phyloP scores from a whole-genome alignment of 2,329 filamentous ascomycete genomes.

The Westerdykella sp. region DNA sequence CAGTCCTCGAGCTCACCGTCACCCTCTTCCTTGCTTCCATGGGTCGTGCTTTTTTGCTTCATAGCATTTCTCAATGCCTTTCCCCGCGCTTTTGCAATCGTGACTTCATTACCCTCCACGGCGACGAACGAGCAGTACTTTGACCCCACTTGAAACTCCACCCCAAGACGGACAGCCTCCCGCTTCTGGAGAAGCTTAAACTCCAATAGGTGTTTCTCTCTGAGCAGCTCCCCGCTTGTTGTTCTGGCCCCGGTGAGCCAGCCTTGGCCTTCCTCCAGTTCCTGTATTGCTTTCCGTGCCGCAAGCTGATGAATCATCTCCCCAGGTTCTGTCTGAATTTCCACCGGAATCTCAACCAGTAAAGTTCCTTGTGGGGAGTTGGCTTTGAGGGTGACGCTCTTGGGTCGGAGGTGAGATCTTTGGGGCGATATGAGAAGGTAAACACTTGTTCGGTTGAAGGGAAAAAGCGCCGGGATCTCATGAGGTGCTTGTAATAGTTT shows the following conservation, averaged over 20 bases:
- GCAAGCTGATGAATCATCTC: constrained; percentile 62
- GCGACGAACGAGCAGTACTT: constrained; percentile 68
- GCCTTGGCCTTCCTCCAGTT: constrained; percentile 62
- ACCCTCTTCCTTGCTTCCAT: not conserved
- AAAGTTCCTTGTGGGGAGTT: constrained; percentile 52
- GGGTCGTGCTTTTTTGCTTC: not conserved
- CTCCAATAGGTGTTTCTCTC: constrained; percentile 37
- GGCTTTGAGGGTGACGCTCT: constrained; percentile 52
- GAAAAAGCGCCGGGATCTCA: constrained; percentile 56
- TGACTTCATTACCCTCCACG: constrained; percentile 42
- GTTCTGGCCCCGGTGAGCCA: constrained; percentile 41
- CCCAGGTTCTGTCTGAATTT: constrained; percentile 38
- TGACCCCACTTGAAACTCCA: constrained; percentile 58
- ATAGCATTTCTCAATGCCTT: constrained; percentile 4
- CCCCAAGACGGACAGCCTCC: constrained; percentile 60
- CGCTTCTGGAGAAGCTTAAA: constrained; percentile 54
- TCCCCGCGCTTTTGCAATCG: constrained; percentile 11
- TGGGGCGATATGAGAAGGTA: constrained; percentile 57
- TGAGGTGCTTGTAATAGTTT: constrained; percentile 57
- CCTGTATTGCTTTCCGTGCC: constrained; percentile 57
- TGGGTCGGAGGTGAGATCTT: constrained; percentile 41
- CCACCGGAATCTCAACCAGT: constrained; percentile 56
- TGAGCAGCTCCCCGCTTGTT: constrained; percentile 35
- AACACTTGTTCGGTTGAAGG: constrained; percentile 57
- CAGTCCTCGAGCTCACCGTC: not conserved